Conservation (phyloP, 208 protist genomes). For the Trypanosoma congolense region DNA sequence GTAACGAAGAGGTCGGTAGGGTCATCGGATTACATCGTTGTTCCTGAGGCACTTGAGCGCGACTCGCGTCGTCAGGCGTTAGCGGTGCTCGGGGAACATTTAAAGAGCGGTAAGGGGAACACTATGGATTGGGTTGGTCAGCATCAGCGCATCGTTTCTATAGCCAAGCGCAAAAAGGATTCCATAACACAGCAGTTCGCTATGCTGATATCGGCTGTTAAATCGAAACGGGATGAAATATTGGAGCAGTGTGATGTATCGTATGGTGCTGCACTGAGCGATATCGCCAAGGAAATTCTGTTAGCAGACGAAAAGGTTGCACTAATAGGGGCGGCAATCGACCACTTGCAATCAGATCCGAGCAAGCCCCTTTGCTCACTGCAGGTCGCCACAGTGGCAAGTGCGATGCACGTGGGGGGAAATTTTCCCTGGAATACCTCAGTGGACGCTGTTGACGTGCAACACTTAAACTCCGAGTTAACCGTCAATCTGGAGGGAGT, state of each 20-base stretch:
- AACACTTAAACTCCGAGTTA: slow-evolving; percentile 33
- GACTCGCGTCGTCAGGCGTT: slow-evolving; percentile 64
- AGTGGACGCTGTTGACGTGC: slow-evolving; percentile 37
- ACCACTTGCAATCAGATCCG: slow-evolving; percentile 55
- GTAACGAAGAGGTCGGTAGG: slow-evolving; percentile 33
- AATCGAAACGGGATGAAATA: slow-evolving; percentile 67
- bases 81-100: slow-evolving; percentile 47
- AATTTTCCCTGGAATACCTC: slow-evolving; percentile 53
- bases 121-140: slow-evolving; percentile 62
- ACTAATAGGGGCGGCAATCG: slow-evolving; percentile 56
- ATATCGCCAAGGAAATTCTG: slow-evolving; percentile 70
- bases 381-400: slow-evolving; percentile 83
- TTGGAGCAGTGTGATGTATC: slow-evolving; percentile 68
- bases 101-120: slow-evolving; percentile 47
- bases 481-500: slow-evolving; percentile 64
- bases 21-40: slow-evolving; percentile 43
- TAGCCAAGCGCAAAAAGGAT: slow-evolving; percentile 57
- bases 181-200: slow-evolving; percentile 76
- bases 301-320: slow-evolving; percentile 71
- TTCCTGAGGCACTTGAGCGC: slow-evolving; percentile 69
- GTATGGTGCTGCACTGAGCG: slow-evolving; percentile 57
- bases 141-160: slow-evolving; percentile 64
- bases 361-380: slow-evolving; percentile 69
- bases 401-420: slow-evolving; percentile 39
- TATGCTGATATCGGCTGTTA: slow-evolving; percentile 61